Conservation (phyloP, 2,329 filamentous ascomycete genomes). For the Fusarium sp. region DNA sequence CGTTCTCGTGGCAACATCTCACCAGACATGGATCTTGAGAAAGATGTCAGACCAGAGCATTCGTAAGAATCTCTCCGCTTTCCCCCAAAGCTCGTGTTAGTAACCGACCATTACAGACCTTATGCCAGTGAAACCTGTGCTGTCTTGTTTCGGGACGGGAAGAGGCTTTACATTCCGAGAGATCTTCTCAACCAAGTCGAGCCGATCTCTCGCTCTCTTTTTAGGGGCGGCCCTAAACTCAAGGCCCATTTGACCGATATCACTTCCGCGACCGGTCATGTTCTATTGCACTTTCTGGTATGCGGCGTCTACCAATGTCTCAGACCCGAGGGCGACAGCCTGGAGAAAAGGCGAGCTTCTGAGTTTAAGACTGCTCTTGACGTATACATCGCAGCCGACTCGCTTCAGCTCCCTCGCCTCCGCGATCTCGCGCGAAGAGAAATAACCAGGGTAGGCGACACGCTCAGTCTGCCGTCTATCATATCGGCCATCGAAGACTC, state of each 20-base stretch:
- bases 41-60: not conserved
- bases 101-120: not conserved
- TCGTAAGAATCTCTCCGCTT: not conserved
- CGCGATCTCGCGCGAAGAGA: not conserved
- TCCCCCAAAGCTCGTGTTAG: not conserved
- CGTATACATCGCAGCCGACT: not conserved
- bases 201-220: not conserved
- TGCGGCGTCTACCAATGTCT: not conserved
- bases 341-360: not conserved
- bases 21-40: not conserved
- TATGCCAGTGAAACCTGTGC: not conserved
- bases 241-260: not conserved
- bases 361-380: constrained; percentile 4
- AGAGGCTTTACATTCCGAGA: not conserved
- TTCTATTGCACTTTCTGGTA: not conserved
- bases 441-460: not conserved
- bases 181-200: not conserved
- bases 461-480: not conserved
- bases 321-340: not conserved
- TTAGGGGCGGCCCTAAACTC: not conserved
- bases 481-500: not conserved
- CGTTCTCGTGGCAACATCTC: not conserved
- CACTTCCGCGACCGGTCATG: not conserved
- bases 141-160: not conserved
- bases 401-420: not conserved